phyloP scores from a whole-genome alignment of 495 filamentous ascomycete species.

The Lepraria neglecta region DNA sequence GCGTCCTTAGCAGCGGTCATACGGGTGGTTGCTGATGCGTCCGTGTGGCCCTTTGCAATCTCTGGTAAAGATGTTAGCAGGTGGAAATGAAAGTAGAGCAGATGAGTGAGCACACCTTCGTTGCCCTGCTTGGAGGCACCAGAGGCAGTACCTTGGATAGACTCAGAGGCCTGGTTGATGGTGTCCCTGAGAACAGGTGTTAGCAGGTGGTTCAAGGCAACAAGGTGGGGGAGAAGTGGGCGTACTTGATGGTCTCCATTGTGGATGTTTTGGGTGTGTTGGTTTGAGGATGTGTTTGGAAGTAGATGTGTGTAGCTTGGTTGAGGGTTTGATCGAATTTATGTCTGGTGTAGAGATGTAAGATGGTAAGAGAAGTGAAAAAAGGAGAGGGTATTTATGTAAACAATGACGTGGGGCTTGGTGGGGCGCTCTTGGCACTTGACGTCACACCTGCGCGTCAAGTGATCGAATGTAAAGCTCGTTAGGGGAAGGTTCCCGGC shows the following conservation, averaged over 20 bases:
- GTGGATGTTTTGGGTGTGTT: slow-evolving; percentile 22
- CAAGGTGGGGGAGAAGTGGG: background rate
- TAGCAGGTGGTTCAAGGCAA: slow-evolving; percentile 3
- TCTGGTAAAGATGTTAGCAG: slow-evolving; percentile 23
- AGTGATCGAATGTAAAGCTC: background rate
- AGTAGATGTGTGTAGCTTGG: background rate
- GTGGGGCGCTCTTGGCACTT: background rate
- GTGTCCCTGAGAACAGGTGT: slow-evolving; percentile 39
- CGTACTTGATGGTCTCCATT: slow-evolving; percentile 31
- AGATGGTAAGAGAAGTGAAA: background rate
- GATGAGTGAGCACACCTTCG: slow-evolving; percentile 36
- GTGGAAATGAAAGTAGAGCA: background rate
- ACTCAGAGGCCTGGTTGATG: slow-evolving; percentile 57
- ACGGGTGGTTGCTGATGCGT: slow-evolving; percentile 44
- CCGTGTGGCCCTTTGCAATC: slow-evolving; percentile 51
- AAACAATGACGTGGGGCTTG: background rate
- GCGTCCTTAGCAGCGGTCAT: slow-evolving; percentile 51
- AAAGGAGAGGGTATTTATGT: background rate
- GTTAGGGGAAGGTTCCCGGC: background rate
- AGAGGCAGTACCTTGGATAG: slow-evolving; percentile 42
- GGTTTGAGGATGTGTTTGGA: slow-evolving; percentile 24
- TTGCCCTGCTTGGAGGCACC: slow-evolving; percentile 58
- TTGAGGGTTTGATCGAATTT: background rate
- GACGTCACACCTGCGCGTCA: slow-evolving; percentile 13
- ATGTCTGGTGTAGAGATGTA: background rate